Evolutionary conservation across 2,329 filamentous ascomycete genomes (phyloP).

Genomic region (Colletotrichum sidae): DNA sequence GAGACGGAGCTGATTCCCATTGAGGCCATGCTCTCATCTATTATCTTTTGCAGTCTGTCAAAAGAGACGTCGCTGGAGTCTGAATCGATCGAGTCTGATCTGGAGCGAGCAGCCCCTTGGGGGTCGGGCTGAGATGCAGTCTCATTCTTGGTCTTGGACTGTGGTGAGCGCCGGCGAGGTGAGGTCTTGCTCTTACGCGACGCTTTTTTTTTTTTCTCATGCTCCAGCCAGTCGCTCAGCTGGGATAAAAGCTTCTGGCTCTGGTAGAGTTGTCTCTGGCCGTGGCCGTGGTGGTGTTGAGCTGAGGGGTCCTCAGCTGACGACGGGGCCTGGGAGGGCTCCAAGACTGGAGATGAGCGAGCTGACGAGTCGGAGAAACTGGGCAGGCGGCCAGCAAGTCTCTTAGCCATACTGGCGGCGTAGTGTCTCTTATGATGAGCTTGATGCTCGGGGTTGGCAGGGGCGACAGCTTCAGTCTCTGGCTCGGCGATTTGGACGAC

Average conservation of each 20-base stretch:
- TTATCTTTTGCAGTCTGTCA: constrained; percentile 83
- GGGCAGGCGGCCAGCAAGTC: constrained; percentile 54
- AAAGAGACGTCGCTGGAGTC: constrained; percentile 79
- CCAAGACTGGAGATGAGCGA: constrained; percentile 56
- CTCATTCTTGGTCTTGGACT: constrained; percentile 27
- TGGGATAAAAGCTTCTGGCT: constrained; percentile 75
- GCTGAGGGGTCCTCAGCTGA: constrained; percentile 42
- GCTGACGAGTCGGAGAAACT: constrained; percentile 52
- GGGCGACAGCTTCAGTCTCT: constrained; percentile 37
- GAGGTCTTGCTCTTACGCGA: constrained; percentile 61
- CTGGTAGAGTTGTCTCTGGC: constrained; percentile 51
- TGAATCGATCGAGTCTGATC: constrained; percentile 70
- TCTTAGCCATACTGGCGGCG: constrained; percentile 55
- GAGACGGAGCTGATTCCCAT: constrained; percentile 62
- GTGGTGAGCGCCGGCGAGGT: constrained; percentile 53
- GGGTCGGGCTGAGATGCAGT: constrained; percentile 24
- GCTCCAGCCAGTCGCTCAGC: constrained; percentile 85
- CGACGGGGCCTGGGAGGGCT: constrained; percentile 42
- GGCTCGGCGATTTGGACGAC: constrained; percentile 71
- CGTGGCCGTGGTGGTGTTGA: constrained; percentile 45
- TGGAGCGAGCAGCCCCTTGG: constrained; percentile 39
- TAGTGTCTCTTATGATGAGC: constrained; percentile 55
- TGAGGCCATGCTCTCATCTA: constrained; percentile 73
- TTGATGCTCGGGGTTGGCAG: constrained; percentile 48
- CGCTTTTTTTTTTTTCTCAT: constrained; percentile 77